phyloP scores from a whole-genome alignment of 2,329 filamentous ascomycete species.

The Lachnellula hyalina region DNA sequence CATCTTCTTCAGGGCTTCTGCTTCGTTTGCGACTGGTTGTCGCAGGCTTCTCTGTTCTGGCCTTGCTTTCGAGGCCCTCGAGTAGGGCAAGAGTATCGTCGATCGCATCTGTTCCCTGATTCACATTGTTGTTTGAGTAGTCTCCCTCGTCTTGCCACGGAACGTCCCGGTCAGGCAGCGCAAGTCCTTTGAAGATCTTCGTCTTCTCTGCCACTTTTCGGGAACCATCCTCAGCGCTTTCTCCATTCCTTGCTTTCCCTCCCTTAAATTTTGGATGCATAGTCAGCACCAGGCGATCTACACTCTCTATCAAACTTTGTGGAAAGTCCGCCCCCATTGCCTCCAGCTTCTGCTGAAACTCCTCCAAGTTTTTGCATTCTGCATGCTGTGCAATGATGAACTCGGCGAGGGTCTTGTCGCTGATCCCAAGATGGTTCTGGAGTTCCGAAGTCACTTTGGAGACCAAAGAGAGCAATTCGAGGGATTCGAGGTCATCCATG shows the following conservation, averaged over 20 bases:
- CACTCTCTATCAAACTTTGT: constrained; percentile 78
- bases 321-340: constrained; percentile 79
- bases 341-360: constrained; percentile 72
- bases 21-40: constrained; percentile 45
- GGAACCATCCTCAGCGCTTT: constrained; percentile 37
- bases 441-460: constrained; percentile 92
- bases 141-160: constrained; percentile 45
- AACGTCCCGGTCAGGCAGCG: constrained; percentile 72
- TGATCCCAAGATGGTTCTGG: constrained; percentile 87
- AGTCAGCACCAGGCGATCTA: constrained; percentile 80
- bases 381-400: constrained; percentile 90
- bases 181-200: constrained; percentile 83
- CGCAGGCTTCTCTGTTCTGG: constrained; percentile 34
- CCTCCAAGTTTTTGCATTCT: constrained; percentile 62
- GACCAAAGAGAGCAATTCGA: constrained; percentile 90
- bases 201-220: constrained; percentile 63
- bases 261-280: constrained; percentile 87
- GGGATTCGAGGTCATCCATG: constrained; percentile 67
- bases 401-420: constrained; percentile 91
- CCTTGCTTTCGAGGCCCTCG: constrained; percentile 75
- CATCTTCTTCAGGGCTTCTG: constrained; percentile 41
- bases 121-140: constrained; percentile 29
- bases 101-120: constrained; percentile 58
- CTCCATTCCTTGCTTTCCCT: constrained; percentile 39
- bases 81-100: constrained; percentile 90